A percentile compares a stretch with the other conserved stretches of the same genome.
These are phyloP conservation scores for Paraglomus occultum DNA, from an alignment of 192 early-diverging fungal species.

Conservation along the genomic window DNA sequence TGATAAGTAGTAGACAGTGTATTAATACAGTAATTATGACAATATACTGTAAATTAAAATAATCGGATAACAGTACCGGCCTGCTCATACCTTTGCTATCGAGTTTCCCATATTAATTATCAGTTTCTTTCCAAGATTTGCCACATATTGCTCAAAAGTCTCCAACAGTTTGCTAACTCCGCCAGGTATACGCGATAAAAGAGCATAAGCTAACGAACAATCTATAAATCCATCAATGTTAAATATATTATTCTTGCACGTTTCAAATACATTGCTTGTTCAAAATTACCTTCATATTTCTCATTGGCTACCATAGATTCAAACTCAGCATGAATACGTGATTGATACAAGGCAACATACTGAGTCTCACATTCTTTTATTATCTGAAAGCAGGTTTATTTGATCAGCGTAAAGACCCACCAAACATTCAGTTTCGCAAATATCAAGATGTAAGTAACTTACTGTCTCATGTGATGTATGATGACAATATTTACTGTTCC, in stretches of 20 bases:
- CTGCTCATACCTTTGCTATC: conserved; percentile 46
- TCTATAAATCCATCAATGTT: conserved; percentile 42
- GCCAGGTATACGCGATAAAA: conserved; percentile 63
- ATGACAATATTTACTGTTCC: conserved; percentile 63
- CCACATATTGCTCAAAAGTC: conserved; percentile 66
- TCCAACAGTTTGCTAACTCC: conserved; percentile 60
- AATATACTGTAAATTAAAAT: not conserved
- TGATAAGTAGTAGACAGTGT: conserved; percentile 21
- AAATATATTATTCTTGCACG: not conserved
- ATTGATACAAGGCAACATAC: conserved; percentile 67
- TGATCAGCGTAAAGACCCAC: not conserved
- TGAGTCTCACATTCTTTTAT: conserved; percentile 72
- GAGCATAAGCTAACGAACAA: conserved; percentile 60
- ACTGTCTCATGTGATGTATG: conserved; percentile 65
- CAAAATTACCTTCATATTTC: conserved; percentile 52
- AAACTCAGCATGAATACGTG: conserved; percentile 65
- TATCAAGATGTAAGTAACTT: conserved; percentile 9
- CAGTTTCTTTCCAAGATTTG: conserved; percentile 52
- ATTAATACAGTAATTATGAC: not conserved
- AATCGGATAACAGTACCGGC: not conserved
- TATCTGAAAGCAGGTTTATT: conserved; percentile 36
- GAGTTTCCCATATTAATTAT: conserved; percentile 45
- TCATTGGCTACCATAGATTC: conserved; percentile 65
- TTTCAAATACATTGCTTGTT: not conserved
- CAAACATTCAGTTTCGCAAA: not conserved